Conservation (phyloP, 176 grass and related monocot genomes). For the Puccinellia tenuiflora region DNA sequence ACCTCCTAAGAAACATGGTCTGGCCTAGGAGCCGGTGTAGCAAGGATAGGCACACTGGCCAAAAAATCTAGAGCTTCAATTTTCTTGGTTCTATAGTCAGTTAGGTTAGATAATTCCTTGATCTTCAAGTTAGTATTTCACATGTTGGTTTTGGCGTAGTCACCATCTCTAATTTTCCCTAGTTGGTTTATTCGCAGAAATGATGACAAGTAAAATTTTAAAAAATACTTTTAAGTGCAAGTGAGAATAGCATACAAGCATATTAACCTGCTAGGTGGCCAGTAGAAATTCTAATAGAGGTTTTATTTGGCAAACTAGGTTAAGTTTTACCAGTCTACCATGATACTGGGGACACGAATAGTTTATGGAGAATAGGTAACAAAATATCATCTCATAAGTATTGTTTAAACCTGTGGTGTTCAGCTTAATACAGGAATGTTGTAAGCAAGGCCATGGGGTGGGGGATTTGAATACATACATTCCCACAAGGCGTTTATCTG, state of each 20-base stretch:
- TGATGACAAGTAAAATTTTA: neutral
- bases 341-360: neutral
- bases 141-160: neutral
- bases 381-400: neutral
- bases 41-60: neutral
- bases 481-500: neutral
- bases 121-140: neutral
- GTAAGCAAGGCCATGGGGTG: neutral
- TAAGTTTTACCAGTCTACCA: neutral
- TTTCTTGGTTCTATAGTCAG: neutral
- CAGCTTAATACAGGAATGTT: neutral
- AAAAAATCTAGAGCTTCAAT: neutral
- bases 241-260: conserved; percentile 1
- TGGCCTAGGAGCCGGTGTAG: neutral
- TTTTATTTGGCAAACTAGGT: neutral
- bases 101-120: neutral
- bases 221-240: neutral
- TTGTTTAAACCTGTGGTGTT: neutral
- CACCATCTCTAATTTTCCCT: neutral
- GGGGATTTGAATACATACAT: neutral
- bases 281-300: neutral
- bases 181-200: neutral
- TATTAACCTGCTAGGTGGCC: neutral
- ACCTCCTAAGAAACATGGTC: neutral
- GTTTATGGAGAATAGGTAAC: neutral